These are phyloP conservation scores for Tuctoria greenei DNA, from an alignment of 176 grass and related monocot species.

Conservation along the genomic window DNA sequence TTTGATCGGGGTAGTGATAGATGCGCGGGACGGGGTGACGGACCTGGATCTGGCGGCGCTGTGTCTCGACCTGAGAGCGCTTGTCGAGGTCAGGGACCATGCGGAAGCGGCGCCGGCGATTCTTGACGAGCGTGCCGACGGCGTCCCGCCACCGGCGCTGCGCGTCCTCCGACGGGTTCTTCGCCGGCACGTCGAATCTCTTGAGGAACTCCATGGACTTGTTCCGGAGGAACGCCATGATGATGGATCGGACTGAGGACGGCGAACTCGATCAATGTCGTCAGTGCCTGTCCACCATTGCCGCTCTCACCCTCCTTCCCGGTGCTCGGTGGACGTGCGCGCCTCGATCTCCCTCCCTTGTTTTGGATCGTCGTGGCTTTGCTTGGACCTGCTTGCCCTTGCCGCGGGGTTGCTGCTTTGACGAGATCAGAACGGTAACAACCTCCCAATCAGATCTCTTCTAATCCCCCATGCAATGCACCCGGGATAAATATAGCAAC, in stretches of 20 bases:
- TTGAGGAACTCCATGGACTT: slow-evolving; percentile 70
- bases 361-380: background rate
- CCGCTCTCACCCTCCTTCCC: background rate
- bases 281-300: background rate
- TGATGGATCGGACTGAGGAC: background rate
- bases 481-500: slow-evolving; percentile 3
- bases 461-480: background rate
- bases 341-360: background rate
- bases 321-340: background rate
- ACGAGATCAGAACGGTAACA: slow-evolving; percentile 9
- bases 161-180: slow-evolving; percentile 86
- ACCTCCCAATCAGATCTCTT: background rate
- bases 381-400: too few relatives aligned
- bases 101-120: slow-evolving; percentile 79
- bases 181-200: slow-evolving; percentile 73
- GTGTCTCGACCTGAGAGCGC: slow-evolving; percentile 56
- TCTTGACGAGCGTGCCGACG: slow-evolving; percentile 71
- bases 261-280: background rate
- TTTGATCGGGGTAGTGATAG: background rate
- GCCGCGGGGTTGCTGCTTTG: slow-evolving; percentile 10
- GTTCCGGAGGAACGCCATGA: slow-evolving; percentile 48
- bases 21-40: background rate
- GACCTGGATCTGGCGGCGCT: slow-evolving; percentile 79
- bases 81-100: slow-evolving; percentile 85
- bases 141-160: slow-evolving; percentile 84